These are phyloP conservation scores for Torrubiellomyces zombiae DNA, from an alignment of 2,329 filamentous ascomycete species.

Conservation along the genomic window DNA sequence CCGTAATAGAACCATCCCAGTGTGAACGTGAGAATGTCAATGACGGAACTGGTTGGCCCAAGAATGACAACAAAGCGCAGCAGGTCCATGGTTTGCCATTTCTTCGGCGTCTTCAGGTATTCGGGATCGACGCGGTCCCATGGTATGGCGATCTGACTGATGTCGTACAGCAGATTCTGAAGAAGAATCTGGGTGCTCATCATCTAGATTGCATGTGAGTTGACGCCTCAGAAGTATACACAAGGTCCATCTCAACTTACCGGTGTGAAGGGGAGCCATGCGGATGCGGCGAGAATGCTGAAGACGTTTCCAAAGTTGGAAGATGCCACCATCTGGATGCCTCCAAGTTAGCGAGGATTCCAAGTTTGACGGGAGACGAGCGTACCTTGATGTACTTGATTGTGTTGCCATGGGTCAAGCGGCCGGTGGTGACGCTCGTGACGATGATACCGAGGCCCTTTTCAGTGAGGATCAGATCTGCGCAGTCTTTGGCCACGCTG, in stretches of 20 bases:
- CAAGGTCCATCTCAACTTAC: too few relatives aligned
- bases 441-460: constrained; percentile 13
- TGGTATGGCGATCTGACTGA: constrained; percentile 14
- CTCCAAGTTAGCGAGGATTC: too few relatives aligned
- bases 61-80: constrained; percentile 12
- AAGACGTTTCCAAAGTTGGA: constrained; percentile 16
- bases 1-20: constrained; percentile 11
- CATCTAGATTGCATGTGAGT: constrained; percentile 6
- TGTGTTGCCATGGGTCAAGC: constrained; percentile 12
- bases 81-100: constrained; percentile 12
- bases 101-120: constrained; percentile 10
- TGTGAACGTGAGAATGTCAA: constrained; percentile 10
- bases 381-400: constrained; percentile 13
- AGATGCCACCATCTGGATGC: constrained; percentile 12
- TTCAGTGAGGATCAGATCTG: constrained; percentile 13
- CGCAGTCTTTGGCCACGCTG: constrained; percentile 13
- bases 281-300: constrained; percentile 11
- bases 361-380: too few relatives aligned
- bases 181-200: constrained; percentile 10
- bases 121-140: constrained; percentile 13
- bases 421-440: constrained; percentile 9
- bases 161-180: constrained; percentile 14
- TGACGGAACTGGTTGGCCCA: constrained; percentile 13
- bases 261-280: constrained; percentile 13
- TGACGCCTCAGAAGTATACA: neutral